Evolutionary conservation across 345 rosid genomes (phyloP).

Genomic region (Noccaea caerulescens): DNA sequence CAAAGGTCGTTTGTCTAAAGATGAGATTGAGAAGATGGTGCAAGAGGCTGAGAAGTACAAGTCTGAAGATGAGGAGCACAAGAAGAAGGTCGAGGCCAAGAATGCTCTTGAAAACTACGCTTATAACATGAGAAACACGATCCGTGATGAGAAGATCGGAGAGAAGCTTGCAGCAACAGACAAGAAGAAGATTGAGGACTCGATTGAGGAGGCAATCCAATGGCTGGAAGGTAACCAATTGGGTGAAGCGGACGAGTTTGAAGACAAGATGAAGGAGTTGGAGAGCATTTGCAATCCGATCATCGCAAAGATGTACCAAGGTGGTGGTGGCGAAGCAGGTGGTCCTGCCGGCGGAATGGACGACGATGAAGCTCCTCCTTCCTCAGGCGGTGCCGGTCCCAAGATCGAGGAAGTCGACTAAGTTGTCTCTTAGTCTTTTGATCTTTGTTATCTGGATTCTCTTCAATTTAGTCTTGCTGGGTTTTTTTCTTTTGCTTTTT

Average conservation of each 20-base stretch:
- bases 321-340: conserved; percentile 26
- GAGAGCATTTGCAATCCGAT: conserved; percentile 55
- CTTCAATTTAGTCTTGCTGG: not conserved
- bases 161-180: conserved; percentile 51
- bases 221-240: conserved; percentile 60
- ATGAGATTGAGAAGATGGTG: conserved; percentile 61
- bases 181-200: conserved; percentile 59
- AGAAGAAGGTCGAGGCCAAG: conserved; percentile 60
- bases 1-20: conserved; percentile 61
- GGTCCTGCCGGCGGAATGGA: not conserved
- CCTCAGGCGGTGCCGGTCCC: conserved; percentile 54
- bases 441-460: not conserved
- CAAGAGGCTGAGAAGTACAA: conserved; percentile 61
- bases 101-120: conserved; percentile 56
- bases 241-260: conserved; percentile 55
- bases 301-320: conserved; percentile 51
- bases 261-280: conserved; percentile 57
- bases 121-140: conserved; percentile 61
- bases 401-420: conserved; percentile 70
- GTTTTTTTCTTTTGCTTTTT: not conserved
- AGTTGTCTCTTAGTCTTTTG: not conserved
- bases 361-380: conserved; percentile 24
- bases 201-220: conserved; percentile 49
- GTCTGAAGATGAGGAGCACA: conserved; percentile 56
- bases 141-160: conserved; percentile 55